phyloP scores from a whole-genome alignment of 306 rosid genomes.

The Comarum palustre region DNA sequence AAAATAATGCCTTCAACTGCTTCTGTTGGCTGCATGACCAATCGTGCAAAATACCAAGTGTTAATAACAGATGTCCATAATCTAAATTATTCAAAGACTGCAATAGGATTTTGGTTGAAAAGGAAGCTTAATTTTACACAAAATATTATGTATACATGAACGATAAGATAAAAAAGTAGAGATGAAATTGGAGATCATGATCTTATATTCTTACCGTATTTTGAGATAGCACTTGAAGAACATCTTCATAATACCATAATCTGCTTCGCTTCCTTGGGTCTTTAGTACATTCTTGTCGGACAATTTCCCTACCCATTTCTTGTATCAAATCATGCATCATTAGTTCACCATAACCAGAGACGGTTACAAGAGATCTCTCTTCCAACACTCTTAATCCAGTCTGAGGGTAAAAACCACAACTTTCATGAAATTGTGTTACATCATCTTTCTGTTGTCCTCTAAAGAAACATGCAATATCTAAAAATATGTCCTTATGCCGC shows the following conservation, averaged over 20 bases:
- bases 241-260: neutral
- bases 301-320: neutral
- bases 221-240: slow-evolving; percentile 1
- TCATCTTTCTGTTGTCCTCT: slow-evolving; percentile 21
- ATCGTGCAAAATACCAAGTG: neutral
- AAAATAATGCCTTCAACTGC: neutral
- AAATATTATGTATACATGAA: too few relatives aligned
- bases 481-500: neutral
- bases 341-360: too few relatives aligned
- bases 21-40: slow-evolving; percentile 9
- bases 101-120: neutral
- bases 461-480: slow-evolving; percentile 32
- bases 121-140: too few relatives aligned
- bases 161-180: too few relatives aligned
- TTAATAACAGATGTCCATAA: too few relatives aligned
- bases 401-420: slow-evolving; percentile 17
- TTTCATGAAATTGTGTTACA: slow-evolving; percentile 17
- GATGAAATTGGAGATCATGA: too few relatives aligned
- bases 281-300: neutral
- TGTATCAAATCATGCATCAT: neutral
- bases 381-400: slow-evolving; percentile 19
- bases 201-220: too few relatives aligned
- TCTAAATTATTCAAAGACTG: too few relatives aligned
- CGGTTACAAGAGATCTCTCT: neutral
- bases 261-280: neutral